Percentiles rank a stretch among this genome's conserved stretches.
These are phyloP conservation scores for Haplosporangium gracile DNA, from an alignment of 192 early-diverging fungal genomes.

Conservation along the genomic window DNA sequence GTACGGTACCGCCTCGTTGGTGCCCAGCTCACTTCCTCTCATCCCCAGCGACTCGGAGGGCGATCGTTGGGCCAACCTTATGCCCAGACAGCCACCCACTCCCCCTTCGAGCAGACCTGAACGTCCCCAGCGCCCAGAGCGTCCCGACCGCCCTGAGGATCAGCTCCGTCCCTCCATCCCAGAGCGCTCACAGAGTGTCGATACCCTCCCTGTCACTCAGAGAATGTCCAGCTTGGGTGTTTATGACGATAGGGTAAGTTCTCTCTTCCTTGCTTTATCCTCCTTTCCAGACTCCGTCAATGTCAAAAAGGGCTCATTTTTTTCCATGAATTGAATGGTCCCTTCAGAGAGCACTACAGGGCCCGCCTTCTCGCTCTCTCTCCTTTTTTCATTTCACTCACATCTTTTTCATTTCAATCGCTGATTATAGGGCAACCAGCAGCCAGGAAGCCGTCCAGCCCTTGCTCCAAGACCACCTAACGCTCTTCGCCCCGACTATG, in stretches of 20 bases:
- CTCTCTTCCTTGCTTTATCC: not conserved
- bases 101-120: conserved; percentile 42
- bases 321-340: not conserved
- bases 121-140: conserved; percentile 43
- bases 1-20: conserved; percentile 61
- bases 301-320: conserved; percentile 6
- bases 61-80: conserved; percentile 72
- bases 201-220: conserved; percentile 39
- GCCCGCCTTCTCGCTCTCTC: conserved; percentile 13
- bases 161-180: conserved; percentile 38
- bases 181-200: conserved; percentile 27
- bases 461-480: conserved; percentile 55
- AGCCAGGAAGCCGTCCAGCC: conserved; percentile 37
- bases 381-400: conserved; percentile 8
- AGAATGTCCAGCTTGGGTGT: conserved; percentile 47
- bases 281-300: not conserved
- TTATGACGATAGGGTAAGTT: conserved; percentile 53
- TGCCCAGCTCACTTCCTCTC: conserved; percentile 34
- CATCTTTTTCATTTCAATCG: not conserved
- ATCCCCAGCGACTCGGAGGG: conserved; percentile 54
- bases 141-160: conserved; percentile 41
- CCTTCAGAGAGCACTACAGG: not conserved
- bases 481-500: conserved; percentile 47
- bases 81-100: conserved; percentile 60
- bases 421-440: conserved; percentile 33